Percentiles rank a stretch among this genome's conserved stretches.
phyloP scores from a whole-genome alignment of 2,329 filamentous ascomycete genomes.

The Colletotrichum limetticola region DNA sequence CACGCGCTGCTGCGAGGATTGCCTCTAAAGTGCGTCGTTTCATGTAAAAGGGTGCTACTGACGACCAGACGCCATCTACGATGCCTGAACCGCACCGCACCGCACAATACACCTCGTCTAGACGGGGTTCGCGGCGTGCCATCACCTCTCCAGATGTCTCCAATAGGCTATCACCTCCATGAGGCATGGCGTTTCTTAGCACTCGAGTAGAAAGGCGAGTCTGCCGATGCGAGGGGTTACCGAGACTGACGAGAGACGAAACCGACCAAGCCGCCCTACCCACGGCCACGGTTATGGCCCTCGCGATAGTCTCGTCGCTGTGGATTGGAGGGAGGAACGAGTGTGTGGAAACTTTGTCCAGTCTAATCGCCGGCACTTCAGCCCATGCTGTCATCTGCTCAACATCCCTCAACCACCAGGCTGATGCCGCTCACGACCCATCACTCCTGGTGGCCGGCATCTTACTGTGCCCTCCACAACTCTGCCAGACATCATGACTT shows the following conservation, averaged over 20 bases:
- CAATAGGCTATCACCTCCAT: not conserved
- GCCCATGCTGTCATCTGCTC: slow-evolving; percentile 19
- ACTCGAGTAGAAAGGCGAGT: not conserved
- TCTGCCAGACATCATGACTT: not conserved
- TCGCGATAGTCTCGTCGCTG: slow-evolving; percentile 10
- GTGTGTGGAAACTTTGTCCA: slow-evolving; percentile 22
- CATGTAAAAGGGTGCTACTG: slow-evolving; percentile 26
- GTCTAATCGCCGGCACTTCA: slow-evolving; percentile 11
- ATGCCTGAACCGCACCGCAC: not conserved
- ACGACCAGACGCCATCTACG: not conserved
- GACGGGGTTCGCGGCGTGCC: not conserved
- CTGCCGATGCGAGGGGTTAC: not conserved
- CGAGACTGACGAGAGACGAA: slow-evolving; percentile 21
- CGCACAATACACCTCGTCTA: not conserved
- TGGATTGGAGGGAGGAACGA: slow-evolving; percentile 32
- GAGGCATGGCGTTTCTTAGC: slow-evolving; percentile 16
- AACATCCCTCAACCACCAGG: not conserved
- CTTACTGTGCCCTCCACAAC: slow-evolving; percentile 2
- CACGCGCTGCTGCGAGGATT: slow-evolving; percentile 9
- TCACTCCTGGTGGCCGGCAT: slow-evolving; percentile 16
- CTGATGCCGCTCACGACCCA: slow-evolving; percentile 2
- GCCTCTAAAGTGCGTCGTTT: slow-evolving; percentile 27
- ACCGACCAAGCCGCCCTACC: slow-evolving; percentile 4
- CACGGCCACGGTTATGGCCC: slow-evolving; percentile 11
- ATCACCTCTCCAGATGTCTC: not conserved